Percentiles rank a stretch among this genome's conserved stretches.
phyloP scores from a whole-genome alignment of 176 grass and related monocot species.

The Rhynchospora breviuscula region DNA sequence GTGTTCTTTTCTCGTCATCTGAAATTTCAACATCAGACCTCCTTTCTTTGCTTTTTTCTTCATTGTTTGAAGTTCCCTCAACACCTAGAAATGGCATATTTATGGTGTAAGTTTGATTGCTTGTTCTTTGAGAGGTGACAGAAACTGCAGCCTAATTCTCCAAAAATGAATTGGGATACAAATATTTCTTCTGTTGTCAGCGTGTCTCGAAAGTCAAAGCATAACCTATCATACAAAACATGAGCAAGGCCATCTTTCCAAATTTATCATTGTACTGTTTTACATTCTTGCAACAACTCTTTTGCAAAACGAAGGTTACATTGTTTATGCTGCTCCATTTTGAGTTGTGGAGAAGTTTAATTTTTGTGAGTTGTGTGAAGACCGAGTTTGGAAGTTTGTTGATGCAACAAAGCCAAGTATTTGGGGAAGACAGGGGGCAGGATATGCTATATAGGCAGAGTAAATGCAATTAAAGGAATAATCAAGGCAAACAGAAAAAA shows the following conservation, averaged over 20 bases:
- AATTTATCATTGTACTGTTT: neutral
- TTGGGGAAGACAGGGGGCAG: neutral
- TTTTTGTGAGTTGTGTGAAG: neutral
- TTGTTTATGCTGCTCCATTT: neutral
- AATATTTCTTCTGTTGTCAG: neutral
- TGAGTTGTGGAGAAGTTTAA: neutral
- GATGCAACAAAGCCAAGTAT: neutral
- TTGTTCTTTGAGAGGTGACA: neutral
- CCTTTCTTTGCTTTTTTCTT: constrained; percentile 38
- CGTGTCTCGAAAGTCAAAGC: neutral
- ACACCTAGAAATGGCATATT: constrained; percentile 28
- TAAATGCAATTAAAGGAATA: neutral
- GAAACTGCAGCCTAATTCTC: neutral
- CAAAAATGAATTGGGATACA: neutral
- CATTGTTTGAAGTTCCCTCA: constrained; percentile 47
- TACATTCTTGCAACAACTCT: neutral
- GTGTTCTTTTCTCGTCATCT: constrained; percentile 49
- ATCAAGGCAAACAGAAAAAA: neutral
- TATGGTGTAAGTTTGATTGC: neutral
- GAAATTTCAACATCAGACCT: constrained; percentile 47
- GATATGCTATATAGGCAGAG: neutral
- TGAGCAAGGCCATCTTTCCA: neutral
- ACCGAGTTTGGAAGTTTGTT: neutral
- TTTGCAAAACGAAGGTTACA: neutral
- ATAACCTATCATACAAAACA: neutral